A percentile compares a stretch with the other conserved stretches of the same genome.
Conservation (phyloP, 1,284 basidiomycete genomes). For the Omphalotus olearius region DNA sequence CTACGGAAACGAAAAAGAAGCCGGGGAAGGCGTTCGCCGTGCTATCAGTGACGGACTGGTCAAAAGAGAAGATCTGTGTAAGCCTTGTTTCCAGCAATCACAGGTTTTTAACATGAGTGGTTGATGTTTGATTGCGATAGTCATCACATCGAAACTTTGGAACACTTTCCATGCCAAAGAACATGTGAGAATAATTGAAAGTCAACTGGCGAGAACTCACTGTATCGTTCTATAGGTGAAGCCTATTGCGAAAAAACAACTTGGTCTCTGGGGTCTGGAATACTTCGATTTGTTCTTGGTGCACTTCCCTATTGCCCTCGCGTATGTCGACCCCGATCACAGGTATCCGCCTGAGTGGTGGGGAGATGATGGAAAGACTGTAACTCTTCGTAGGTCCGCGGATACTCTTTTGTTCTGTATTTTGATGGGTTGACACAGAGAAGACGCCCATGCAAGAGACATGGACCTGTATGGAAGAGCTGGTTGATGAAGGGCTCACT, state of each 20-base stretch:
- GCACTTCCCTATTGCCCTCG: slow-evolving; percentile 76
- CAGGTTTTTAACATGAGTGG: not conserved
- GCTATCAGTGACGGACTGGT: slow-evolving; percentile 75
- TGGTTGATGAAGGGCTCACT: slow-evolving; percentile 63
- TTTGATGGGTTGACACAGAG: slow-evolving; percentile 28
- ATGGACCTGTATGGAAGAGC: slow-evolving; percentile 70
- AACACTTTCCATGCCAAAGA: slow-evolving; percentile 76
- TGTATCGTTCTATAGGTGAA: slow-evolving; percentile 37
- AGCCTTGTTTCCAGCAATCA: slow-evolving; percentile 29
- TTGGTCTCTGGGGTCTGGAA: slow-evolving; percentile 72
- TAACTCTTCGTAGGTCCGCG: slow-evolving; percentile 42
- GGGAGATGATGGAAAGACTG: slow-evolving; percentile 53
- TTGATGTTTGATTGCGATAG: slow-evolving; percentile 24
- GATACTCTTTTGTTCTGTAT: slow-evolving; percentile 11
- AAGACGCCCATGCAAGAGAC: slow-evolving; percentile 73
- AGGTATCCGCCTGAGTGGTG: slow-evolving; percentile 81
- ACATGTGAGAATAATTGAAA: slow-evolving; percentile 39
- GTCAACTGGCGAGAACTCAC: not conserved
- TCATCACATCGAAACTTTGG: slow-evolving; percentile 79
- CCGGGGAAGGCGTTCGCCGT: slow-evolving; percentile 67
- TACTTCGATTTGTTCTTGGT: slow-evolving; percentile 77
- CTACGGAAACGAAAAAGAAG: slow-evolving; percentile 87
- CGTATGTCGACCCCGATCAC: slow-evolving; percentile 72
- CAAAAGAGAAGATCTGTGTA: slow-evolving; percentile 75
- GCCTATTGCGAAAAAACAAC: slow-evolving; percentile 54